These are phyloP conservation scores for Cryptosporidium bovis DNA, from an alignment of 169 alveolate species.

Conservation along the genomic window DNA sequence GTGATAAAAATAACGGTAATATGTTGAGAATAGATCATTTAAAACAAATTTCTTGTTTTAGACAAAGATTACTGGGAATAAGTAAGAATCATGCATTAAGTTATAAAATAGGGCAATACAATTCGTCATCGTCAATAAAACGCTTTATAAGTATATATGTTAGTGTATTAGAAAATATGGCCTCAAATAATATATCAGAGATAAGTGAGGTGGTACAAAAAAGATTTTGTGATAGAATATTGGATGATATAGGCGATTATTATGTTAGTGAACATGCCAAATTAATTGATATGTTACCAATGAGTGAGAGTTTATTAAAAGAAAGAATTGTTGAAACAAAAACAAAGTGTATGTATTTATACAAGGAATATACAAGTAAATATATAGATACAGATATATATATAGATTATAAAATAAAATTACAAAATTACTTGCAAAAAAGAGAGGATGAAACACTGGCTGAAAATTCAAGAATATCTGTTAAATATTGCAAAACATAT, in stretches of 20 bases:
- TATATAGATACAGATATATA: constrained; percentile 70
- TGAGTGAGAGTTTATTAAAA: constrained; percentile 11
- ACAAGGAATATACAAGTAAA: constrained; percentile 70
- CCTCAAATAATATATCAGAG: constrained; percentile 15
- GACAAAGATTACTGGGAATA: constrained; percentile 64
- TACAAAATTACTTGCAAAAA: constrained; percentile 1
- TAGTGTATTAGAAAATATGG: constrained; percentile 15
- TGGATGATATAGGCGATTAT: constrained; percentile 33
- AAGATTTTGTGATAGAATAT: constrained; percentile 36
- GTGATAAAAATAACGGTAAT: background rate
- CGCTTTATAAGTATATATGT: constrained; percentile 45
- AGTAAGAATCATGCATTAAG: constrained; percentile 69
- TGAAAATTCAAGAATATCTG: constrained; percentile 27
- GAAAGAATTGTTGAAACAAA: constrained; percentile 14
- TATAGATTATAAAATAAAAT: constrained; percentile 53
- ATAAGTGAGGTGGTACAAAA: constrained; percentile 45
- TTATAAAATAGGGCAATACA: constrained; percentile 62
- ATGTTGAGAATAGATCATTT: constrained; percentile 49
- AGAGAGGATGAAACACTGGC: constrained; percentile 19
- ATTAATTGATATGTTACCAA: constrained; percentile 23
- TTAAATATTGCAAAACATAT: constrained; percentile 45
- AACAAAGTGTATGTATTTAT: constrained; percentile 60
- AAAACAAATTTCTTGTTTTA: constrained; percentile 48
- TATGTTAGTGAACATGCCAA: constrained; percentile 2
- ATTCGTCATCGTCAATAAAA: constrained; percentile 50